These are phyloP conservation scores for Massospora cicadina DNA, from an alignment of 371 early-diverging fungal genomes.

Conservation along the genomic window DNA sequence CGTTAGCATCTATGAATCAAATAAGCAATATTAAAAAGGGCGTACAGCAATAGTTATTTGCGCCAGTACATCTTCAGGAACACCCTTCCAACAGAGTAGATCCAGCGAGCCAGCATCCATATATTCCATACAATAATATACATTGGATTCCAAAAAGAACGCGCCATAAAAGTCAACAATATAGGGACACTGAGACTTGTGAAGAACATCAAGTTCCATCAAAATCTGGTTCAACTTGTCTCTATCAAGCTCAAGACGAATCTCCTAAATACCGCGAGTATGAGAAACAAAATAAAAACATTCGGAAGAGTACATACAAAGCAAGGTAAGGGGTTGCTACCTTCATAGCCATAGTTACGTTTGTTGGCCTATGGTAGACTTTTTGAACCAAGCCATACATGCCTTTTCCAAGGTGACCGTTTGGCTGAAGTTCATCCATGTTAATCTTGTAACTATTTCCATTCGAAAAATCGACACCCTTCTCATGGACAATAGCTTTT, in stretches of 20 bases:
- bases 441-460: conserved; percentile 75
- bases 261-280: conserved; percentile 37
- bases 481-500: conserved; percentile 76
- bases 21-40: conserved; percentile 2
- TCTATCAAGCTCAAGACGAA: conserved; percentile 75
- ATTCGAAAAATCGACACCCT: conserved; percentile 78
- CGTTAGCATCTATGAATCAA: conserved; percentile 42
- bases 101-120: conserved; percentile 93
- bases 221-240: conserved; percentile 71
- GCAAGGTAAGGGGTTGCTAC: conserved; percentile 14
- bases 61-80: conserved; percentile 65
- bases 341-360: conserved; percentile 86
- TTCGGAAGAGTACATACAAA: too few species aligned
- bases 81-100: conserved; percentile 58
- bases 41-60: conserved; percentile 29
- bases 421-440: conserved; percentile 61
- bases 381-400: conserved; percentile 86
- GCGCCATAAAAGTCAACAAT: conserved; percentile 97
- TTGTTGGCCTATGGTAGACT: conserved; percentile 72
- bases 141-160: conserved; percentile 87
- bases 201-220: conserved; percentile 82
- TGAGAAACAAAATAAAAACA: too few species aligned
- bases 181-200: conserved; percentile 63
- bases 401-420: conserved; percentile 71
- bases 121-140: conserved; percentile 85